Base-by-base conservation (phyloP, 1,284 basidiomycete genomes). In the Marasmius oreades region DNA sequence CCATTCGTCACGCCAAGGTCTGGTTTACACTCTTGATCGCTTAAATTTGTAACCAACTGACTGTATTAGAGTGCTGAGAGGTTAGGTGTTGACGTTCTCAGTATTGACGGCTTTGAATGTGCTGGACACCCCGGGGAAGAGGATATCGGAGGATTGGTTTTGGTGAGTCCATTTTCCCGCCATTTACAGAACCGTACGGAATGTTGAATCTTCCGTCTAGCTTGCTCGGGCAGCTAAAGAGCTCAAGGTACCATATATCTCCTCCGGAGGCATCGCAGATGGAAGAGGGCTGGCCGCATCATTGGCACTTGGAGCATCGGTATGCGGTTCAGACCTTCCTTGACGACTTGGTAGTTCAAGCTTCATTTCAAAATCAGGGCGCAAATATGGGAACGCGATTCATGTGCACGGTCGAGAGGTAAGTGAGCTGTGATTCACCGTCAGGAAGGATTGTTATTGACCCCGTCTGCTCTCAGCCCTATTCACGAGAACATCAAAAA, bases 91-190 rank as follows among this genome's bases (percentile, higher is more conserved):
- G 93, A 97, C 73, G 78, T 93, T 52, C 69, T 97, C 28, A 92
- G 88, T 61, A 93, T 95, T 36, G 93, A 95, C 62, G 92, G 93
- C 0, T 92, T 95, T 62, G 93, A 95, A 76, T 95, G 92, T 67
- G 93, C 93, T 37, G 95, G 95, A 28, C 93, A 97, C 70, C 95
- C 94, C 5, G 95, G 95, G 59, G 95, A 98, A 68, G 92, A 97
- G 56, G 95, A 98, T 69, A 91, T 97, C 34, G 92, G 92, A 10
- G 92, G 92, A 5, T 68, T 98, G n/a, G 88, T 97, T 4, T 73
- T 98, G 70, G 90, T 94, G 64, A 59, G 77, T 69, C 16, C 18
- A 8, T 11, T 18, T 7, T 55, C 12, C 11, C 18, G 36, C 34
- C 26, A 22, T 43, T 36, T 34, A 7, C 1, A 24, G 23, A 26